Conservation (phyloP, 2,329 filamentous ascomycete species). For the Orbilia quercus region DNA sequence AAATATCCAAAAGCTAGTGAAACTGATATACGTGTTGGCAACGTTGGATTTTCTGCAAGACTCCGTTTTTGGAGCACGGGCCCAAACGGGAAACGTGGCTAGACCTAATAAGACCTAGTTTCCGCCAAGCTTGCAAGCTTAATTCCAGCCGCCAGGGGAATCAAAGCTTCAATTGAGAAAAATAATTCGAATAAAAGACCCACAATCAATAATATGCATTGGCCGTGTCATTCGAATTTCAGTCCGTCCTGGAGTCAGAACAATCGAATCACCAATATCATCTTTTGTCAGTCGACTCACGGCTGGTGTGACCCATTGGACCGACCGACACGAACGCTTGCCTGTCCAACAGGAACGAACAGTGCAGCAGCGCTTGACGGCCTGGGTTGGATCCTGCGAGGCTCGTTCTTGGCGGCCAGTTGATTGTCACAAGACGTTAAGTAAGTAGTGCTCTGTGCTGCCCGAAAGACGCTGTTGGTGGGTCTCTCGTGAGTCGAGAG, state of each 20-base stretch:
- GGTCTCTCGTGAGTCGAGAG: too few relatives aligned
- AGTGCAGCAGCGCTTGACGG: background rate
- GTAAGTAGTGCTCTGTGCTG: too few relatives aligned
- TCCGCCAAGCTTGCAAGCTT: background rate
- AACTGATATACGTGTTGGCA: background rate
- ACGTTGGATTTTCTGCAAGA: background rate
- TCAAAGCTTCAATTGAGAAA: too few relatives aligned
- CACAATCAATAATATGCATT: too few relatives aligned
- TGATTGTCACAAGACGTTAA: background rate
- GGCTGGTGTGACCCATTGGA: background rate
- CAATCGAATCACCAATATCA: too few relatives aligned
- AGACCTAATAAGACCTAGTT: background rate
- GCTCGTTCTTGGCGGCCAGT: constrained; percentile 10
- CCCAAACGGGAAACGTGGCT: constrained; percentile 2
- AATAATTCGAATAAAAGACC: too few relatives aligned
- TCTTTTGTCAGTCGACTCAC: too few relatives aligned
- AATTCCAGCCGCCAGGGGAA: too few relatives aligned
- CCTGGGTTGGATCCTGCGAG: constrained; percentile 25
- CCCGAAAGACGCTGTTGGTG: too few relatives aligned
- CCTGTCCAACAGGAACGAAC: background rate
- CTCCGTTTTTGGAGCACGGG: constrained; percentile 1
- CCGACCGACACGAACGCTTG: background rate
- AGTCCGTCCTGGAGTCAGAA: too few relatives aligned
- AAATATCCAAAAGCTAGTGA: background rate
- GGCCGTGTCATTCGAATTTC: too few relatives aligned